Percentiles rank a stretch among this genome's conserved stretches.
These are phyloP conservation scores for Stemphylium beticola DNA, from an alignment of 2,329 filamentous ascomycete genomes.

Conservation along the genomic window DNA sequence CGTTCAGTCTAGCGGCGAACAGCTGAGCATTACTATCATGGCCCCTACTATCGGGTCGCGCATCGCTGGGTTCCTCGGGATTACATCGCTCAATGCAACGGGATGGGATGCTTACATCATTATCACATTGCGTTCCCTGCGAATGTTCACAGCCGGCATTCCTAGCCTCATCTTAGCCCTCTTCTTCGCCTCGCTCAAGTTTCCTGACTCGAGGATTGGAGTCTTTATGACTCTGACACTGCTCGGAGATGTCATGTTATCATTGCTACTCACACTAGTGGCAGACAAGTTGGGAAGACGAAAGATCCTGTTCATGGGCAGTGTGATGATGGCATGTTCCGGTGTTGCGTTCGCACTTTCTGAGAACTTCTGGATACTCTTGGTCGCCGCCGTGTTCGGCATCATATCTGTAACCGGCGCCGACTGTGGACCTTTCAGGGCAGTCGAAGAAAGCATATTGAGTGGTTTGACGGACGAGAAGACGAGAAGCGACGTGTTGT, in stretches of 20 bases:
- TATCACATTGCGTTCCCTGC: constrained; percentile 50
- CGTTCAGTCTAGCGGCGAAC: background rate
- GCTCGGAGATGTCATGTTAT: constrained; percentile 48
- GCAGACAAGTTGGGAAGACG: constrained; percentile 48
- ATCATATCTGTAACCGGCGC: constrained; percentile 48
- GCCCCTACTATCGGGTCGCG: constrained; percentile 25
- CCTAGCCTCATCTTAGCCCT: constrained; percentile 47
- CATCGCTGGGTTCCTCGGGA: constrained; percentile 38
- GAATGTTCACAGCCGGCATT: constrained; percentile 48
- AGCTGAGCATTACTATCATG: constrained; percentile 17
- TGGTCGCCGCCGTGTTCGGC: constrained; percentile 47
- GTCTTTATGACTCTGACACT: constrained; percentile 51
- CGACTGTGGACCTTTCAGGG: constrained; percentile 45
- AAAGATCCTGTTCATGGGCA: constrained; percentile 44
- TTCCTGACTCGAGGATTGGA: constrained; percentile 46
- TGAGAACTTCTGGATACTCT: constrained; percentile 48
- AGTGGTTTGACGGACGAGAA: constrained; percentile 45
- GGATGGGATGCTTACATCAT: constrained; percentile 48
- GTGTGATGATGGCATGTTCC: constrained; percentile 45
- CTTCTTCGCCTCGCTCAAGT: constrained; percentile 46
- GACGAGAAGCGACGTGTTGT: constrained; percentile 46
- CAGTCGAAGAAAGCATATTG: constrained; percentile 46
- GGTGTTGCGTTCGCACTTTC: constrained; percentile 45
- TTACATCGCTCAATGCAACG: constrained; percentile 40
- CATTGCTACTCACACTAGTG: constrained; percentile 47